Percentiles rank a stretch among this genome's conserved stretches.
phyloP scores from a whole-genome alignment of 345 rosid genomes.

The Sonneratia caseolaris region DNA sequence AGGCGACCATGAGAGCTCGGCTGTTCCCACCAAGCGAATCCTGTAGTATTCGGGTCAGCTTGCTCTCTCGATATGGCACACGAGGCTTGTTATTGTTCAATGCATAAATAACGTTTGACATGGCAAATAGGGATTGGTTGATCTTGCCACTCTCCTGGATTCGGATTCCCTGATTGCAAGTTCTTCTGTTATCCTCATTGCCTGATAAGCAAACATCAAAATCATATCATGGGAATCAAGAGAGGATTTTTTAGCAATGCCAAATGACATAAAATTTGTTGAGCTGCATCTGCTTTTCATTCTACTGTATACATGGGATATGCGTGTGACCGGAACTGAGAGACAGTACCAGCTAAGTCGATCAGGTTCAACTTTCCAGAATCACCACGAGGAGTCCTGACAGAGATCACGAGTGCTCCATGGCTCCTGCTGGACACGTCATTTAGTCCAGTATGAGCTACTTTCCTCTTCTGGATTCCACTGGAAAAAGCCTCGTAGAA shows the following conservation, averaged over 20 bases:
- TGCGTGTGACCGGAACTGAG: background rate
- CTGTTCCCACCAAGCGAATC: constrained; percentile 95
- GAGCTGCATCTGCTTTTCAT: background rate
- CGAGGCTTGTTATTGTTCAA: constrained; percentile 60
- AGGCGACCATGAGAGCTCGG: constrained; percentile 78
- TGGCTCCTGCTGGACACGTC: constrained; percentile 95
- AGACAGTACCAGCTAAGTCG: constrained; percentile 68
- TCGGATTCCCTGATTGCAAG: constrained; percentile 79
- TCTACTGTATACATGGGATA: background rate
- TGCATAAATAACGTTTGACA: constrained; percentile 85
- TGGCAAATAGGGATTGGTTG: constrained; percentile 74
- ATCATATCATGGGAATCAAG: background rate
- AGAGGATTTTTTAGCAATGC: background rate
- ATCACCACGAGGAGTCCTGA: constrained; percentile 31
- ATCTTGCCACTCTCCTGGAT: constrained; percentile 83
- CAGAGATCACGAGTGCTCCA: constrained; percentile 67
- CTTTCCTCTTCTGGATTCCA: constrained; percentile 65
- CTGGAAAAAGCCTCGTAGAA: constrained; percentile 42
- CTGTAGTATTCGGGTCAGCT: constrained; percentile 81
- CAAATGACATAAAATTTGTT: background rate
- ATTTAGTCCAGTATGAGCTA: constrained; percentile 74
- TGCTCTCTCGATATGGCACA: constrained; percentile 89
- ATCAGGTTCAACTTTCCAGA: constrained; percentile 83
- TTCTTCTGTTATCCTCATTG: constrained; percentile 86
- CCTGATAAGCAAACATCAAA: constrained; percentile 26